phyloP scores from a whole-genome alignment of 768 basidiomycete genomes.

The Gymnopilus dilepis region DNA sequence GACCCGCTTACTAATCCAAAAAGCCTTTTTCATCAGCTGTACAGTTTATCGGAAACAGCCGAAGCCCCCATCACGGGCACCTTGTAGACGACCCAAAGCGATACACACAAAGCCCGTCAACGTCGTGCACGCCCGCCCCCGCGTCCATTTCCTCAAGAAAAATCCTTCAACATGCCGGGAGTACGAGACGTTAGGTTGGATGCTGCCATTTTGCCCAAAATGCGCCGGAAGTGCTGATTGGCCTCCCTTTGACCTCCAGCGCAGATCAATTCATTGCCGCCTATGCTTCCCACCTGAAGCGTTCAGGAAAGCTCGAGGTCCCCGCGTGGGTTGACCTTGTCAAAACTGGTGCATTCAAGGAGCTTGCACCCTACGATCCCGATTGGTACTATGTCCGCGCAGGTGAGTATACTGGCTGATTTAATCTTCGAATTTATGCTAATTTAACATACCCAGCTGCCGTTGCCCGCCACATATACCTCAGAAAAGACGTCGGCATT shows the following conservation, averaged over 20 bases:
- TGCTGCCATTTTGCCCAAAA: conserved; percentile 10
- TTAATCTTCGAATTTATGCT: conserved; percentile 6
- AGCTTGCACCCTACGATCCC: conserved; percentile 97
- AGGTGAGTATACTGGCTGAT: conserved; percentile 60
- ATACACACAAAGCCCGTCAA: conserved; percentile 55
- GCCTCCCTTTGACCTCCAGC: conserved; percentile 46
- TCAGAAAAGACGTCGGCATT: conserved; percentile 95
- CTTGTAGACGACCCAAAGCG: conserved; percentile 33
- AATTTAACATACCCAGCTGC: conserved; percentile 62
- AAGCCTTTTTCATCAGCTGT: conserved; percentile 34
- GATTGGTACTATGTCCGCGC: conserved; percentile 99
- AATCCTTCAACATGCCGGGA: conserved; percentile 70
- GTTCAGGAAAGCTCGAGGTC: conserved; percentile 98
- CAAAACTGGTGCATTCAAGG: conserved; percentile 97
- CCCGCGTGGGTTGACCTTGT: conserved; percentile 98
- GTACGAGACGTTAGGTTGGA: conserved; percentile 81
- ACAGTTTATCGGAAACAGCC: conserved; percentile 48
- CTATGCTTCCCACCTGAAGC: conserved; percentile 95
- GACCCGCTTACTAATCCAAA: conserved; percentile 24
- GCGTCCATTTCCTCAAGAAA: conserved; percentile 55
- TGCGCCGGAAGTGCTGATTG: conserved; percentile 21
- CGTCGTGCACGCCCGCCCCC: conserved; percentile 51
- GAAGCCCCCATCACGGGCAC: conserved; percentile 39
- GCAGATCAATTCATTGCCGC: conserved; percentile 93
- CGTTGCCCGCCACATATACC: conserved; percentile 98